Percentiles rank a stretch among this genome's conserved stretches.
Evolutionary conservation across 805 yeast species (phyloP).

Genomic region (Ogataea glucozyma): DNA sequence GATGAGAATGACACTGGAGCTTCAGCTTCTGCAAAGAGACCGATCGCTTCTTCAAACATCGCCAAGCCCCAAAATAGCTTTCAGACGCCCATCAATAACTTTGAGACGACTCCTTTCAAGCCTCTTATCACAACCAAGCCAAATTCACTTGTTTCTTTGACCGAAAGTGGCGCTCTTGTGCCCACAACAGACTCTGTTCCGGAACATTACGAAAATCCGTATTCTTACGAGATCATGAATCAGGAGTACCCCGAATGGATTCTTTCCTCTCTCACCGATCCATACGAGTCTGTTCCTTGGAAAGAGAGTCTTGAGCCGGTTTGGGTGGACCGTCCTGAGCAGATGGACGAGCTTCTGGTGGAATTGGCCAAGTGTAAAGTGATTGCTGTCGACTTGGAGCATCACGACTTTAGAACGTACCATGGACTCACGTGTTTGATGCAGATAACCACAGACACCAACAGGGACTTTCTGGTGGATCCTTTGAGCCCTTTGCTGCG

Average conservation of each 20-base stretch:
- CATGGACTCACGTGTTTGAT: slow-evolving; percentile 88
- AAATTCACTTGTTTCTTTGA: slow-evolving; percentile 56
- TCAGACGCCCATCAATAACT: slow-evolving; percentile 56
- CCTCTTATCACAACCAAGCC: slow-evolving; percentile 79
- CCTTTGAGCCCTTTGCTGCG: slow-evolving; percentile 65
- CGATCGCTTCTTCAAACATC: slow-evolving; percentile 18
- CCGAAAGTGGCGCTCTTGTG: slow-evolving; percentile 47
- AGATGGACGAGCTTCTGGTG: slow-evolving; percentile 53
- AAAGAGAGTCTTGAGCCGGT: slow-evolving; percentile 49
- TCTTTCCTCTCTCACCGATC: slow-evolving; percentile 46
- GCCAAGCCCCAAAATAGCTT: slow-evolving; percentile 72
- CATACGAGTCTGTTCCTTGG: slow-evolving; percentile 60
- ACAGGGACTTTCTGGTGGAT: slow-evolving; percentile 78
- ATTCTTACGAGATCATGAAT: slow-evolving; percentile 66
- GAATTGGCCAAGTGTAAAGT: slow-evolving; percentile 53
- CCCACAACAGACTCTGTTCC: slow-evolving; percentile 45
- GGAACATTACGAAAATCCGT: slow-evolving; percentile 76
- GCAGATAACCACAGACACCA: slow-evolving; percentile 78
- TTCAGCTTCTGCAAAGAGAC: slow-evolving; percentile 6
- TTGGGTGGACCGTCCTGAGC: slow-evolving; percentile 68
- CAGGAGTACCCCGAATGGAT: slow-evolving; percentile 68
- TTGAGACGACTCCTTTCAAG: slow-evolving; percentile 68
- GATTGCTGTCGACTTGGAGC: slow-evolving; percentile 93
- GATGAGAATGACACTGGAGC: slow-evolving; percentile 51
- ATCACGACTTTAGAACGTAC: slow-evolving; percentile 88